phyloP scores from a whole-genome alignment of 2,329 filamentous ascomycete genomes.

The Cladosporium austrohemisphaericum region DNA sequence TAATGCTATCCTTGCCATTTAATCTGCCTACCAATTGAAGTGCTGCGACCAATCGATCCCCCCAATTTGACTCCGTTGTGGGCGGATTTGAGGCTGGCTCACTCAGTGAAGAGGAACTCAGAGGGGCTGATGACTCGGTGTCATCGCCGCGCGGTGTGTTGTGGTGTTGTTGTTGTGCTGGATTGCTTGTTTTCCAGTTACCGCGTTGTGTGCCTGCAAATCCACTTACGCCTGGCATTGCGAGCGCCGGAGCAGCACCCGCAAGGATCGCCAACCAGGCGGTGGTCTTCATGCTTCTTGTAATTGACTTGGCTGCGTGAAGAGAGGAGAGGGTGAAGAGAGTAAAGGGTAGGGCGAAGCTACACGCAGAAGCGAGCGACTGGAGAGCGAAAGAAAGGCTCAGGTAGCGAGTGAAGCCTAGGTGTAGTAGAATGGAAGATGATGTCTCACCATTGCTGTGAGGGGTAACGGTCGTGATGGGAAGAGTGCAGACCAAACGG shows the following conservation, averaged over 20 bases:
- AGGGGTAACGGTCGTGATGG: constrained; percentile 12
- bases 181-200: constrained; percentile 6
- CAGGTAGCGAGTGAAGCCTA: constrained; percentile 1
- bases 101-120: constrained; percentile 16
- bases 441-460: constrained; percentile 8
- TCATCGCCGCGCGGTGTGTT: constrained; percentile 11
- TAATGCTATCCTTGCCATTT: constrained; percentile 5
- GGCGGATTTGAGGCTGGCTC: constrained; percentile 16
- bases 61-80: constrained; percentile 14
- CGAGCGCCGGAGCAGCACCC: constrained; percentile 14
- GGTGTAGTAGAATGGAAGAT: constrained; percentile 10
- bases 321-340: constrained; percentile 1
- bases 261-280: constrained; percentile 14
- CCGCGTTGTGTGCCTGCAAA: constrained; percentile 15
- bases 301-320: constrained; percentile 15
- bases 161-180: constrained; percentile 6
- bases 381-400: constrained; percentile 10
- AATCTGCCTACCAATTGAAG: constrained; percentile 2
- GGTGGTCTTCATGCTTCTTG: constrained; percentile 13
- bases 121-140: constrained; percentile 1
- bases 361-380: constrained; percentile 16
- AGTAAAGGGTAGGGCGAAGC: constrained; percentile 14
- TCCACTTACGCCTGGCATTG: constrained; percentile 15
- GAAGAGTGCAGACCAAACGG: background rate
- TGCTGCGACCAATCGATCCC: constrained; percentile 12